Conservation (phyloP, 106 monocot genomes). For the Dioscorea dumetorum region DNA sequence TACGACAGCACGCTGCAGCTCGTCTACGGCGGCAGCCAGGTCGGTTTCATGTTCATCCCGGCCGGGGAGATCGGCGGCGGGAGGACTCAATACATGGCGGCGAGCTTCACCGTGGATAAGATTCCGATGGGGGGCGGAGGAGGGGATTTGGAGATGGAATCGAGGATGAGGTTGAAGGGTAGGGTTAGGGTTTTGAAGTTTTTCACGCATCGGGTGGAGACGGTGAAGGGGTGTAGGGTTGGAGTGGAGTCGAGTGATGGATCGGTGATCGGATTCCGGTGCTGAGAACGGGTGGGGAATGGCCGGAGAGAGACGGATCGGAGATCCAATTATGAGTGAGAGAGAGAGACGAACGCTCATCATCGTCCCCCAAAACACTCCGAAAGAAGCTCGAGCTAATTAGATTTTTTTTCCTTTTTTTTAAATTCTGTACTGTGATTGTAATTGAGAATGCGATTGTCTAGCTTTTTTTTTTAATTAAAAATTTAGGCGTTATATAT, state of each 20-base stretch:
- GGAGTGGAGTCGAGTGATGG: conserved; percentile 32
- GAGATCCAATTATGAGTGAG: too few relatives aligned
- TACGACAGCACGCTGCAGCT: conserved; percentile 36
- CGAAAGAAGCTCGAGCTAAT: too few relatives aligned
- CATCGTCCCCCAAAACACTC: too few relatives aligned
- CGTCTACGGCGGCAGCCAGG: conserved; percentile 15
- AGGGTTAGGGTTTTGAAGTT: conserved; percentile 43
- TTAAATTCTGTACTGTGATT: too few relatives aligned
- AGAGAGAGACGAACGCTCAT: too few relatives aligned
- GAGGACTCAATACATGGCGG: conserved; percentile 48
- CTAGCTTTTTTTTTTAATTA: too few relatives aligned
- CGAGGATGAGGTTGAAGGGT: conserved; percentile 48
- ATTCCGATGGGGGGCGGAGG: conserved; percentile 11
- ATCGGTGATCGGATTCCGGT: conserved; percentile 39
- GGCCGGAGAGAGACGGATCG: too few relatives aligned
- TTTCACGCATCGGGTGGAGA: conserved; percentile 56
- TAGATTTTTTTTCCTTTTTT: too few relatives aligned
- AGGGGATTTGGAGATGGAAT: conserved; percentile 37
- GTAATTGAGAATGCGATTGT: too few relatives aligned
- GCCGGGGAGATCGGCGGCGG: conserved; percentile 43
- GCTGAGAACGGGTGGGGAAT: conserved; percentile 3
- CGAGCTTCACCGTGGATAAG: conserved; percentile 34
- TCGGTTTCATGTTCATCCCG: conserved; percentile 47
- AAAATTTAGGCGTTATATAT: too few relatives aligned
- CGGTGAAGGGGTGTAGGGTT: conserved; percentile 23